Evolutionary conservation across 2,329 filamentous ascomycete genomes (phyloP).

Genomic region (Epichloe amarillans): DNA sequence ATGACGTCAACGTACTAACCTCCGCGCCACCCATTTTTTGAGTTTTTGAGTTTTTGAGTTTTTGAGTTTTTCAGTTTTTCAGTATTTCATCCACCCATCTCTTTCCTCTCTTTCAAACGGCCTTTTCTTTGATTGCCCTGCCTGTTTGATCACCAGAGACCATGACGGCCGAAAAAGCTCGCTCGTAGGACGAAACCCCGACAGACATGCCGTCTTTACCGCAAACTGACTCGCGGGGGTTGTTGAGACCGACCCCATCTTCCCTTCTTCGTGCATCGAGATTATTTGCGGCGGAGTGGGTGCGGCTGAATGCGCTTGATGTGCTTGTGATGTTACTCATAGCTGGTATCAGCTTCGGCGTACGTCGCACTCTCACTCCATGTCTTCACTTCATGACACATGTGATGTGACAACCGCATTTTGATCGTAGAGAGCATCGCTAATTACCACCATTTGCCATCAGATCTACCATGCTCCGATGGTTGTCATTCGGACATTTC

Average conservation of each 20-base stretch:
- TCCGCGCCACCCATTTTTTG: not conserved
- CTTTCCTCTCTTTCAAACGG: not conserved
- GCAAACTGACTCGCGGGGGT: conserved; percentile 1
- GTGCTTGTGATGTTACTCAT: conserved; percentile 44
- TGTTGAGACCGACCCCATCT: not conserved
- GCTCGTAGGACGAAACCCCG: not conserved
- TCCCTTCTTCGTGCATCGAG: conserved; percentile 3
- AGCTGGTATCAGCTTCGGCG: conserved; percentile 21
- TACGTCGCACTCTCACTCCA: conserved; percentile 7
- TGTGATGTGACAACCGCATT: too few species aligned
- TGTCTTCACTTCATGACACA: too few species aligned
- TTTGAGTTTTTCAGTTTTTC: too few species aligned
- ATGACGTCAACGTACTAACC: not conserved
- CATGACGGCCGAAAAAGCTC: not conserved
- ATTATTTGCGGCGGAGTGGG: conserved; percentile 31
- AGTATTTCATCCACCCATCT: too few species aligned
- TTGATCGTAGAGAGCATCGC: not conserved
- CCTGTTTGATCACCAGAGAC: not conserved
- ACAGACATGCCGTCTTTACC: conserved; percentile 12
- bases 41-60: too few species aligned
- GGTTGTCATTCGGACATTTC: conserved; percentile 44
- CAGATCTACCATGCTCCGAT: conserved; percentile 42
- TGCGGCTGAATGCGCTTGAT: conserved; percentile 45
- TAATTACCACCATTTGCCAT: not conserved
- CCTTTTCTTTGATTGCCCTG: not conserved